Evolutionary conservation across 2,329 filamentous ascomycete genomes (phyloP).

Genomic region (Daldinia sp.): DNA sequence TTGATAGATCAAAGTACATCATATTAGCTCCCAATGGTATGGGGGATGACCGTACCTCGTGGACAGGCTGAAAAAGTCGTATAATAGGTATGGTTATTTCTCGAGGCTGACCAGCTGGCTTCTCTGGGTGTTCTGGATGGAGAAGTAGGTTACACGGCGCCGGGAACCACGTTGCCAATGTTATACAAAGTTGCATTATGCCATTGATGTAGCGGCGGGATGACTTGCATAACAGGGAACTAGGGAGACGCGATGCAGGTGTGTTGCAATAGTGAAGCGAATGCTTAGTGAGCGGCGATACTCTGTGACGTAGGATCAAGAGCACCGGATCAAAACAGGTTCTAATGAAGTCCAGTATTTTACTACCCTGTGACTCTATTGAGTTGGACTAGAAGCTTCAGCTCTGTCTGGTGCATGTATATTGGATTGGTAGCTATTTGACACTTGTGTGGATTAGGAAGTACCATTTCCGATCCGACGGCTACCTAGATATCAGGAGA

Average conservation of each 20-base stretch:
- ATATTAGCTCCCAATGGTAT: neutral
- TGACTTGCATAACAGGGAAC: conserved; percentile 4
- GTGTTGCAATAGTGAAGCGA: neutral
- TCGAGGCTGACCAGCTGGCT: conserved; percentile 4
- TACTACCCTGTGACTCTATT: neutral
- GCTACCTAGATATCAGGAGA: neutral
- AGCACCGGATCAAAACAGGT: neutral
- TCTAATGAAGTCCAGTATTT: neutral
- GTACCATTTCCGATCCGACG: neutral
- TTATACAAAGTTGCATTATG: neutral
- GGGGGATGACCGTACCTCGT: neutral
- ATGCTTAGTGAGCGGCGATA: neutral
- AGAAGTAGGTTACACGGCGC: conserved; percentile 5
- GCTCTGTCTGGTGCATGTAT: neutral
- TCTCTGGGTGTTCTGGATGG: conserved; percentile 1
- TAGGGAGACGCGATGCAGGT: neutral
- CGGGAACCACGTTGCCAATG: neutral
- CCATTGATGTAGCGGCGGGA: neutral
- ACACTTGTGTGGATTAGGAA: neutral
- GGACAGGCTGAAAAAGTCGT: conserved; percentile 4
- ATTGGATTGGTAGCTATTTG: neutral
- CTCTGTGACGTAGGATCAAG: neutral
- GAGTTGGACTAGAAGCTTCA: neutral
- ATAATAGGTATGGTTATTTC: neutral
- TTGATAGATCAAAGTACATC: neutral